Evolutionary conservation across 352 stramenopile genomes (phyloP), one percentile per base, ranked within the genome.

Genomic region (Phytophthora fragariae): DNA sequence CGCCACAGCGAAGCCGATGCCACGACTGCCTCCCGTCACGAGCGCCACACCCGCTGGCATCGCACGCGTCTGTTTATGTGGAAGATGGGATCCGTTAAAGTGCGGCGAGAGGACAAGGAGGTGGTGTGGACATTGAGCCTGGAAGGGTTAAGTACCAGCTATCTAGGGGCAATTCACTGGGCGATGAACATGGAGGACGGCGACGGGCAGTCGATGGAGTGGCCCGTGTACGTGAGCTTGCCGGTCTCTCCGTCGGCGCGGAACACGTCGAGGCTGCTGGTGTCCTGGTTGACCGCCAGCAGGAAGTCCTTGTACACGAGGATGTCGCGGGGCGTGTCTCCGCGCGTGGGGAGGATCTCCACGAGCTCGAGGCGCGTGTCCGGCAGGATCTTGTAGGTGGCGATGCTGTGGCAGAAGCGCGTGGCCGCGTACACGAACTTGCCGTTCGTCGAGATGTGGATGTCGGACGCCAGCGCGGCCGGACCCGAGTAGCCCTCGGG

Each of bases 1-100:
- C 19, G 88, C 87, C 29, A 96, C 75, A 10, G 87, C 86, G 46
- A 92, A 88, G 68, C 89, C 89, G 62, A 96, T 96, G 71, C 89
- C 89, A 33, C 86, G 79, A 60, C 88, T 96, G 19, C 87, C 89
- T 62, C 89, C 89, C 17, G 89, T 96, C 70, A 96, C 87, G 27
- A 96, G 78, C 55, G 84, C 89, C 57, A 85, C 75, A 44, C 65
- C 15, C 31, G 68, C 10, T 46, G 37, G 12, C 37, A 46, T 46
- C 11, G 37, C 14, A 60, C 50, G 9, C 5, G 44, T 68, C 56
- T 57, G 49, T 63, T 55, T 57, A 68, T 69, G 44, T 21, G 53
- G 37, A 53, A 53, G 37, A 41, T 24, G 35, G 27, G 21, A n/a
- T 56, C 62, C 37, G 56, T 68, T 24, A 65, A 71, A 50, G 68